A percentile compares a stretch with the other conserved stretches of the same genome.
phyloP scores from a whole-genome alignment of 2,329 filamentous ascomycete genomes.

The Alternaria metachromatica region DNA sequence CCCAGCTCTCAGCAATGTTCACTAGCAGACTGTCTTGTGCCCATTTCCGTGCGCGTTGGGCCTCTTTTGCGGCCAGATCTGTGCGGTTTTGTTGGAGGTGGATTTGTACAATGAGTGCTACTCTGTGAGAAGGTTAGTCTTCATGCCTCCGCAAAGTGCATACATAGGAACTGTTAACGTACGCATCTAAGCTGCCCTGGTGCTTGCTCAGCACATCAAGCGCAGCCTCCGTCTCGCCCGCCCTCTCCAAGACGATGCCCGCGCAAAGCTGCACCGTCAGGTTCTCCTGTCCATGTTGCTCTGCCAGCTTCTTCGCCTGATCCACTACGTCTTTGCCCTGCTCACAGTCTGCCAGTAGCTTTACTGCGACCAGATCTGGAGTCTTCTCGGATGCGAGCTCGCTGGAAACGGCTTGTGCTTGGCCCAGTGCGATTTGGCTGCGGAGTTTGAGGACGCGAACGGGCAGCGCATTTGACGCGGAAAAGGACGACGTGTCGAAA shows the following conservation, averaged over 20 bases:
- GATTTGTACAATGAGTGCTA: constrained; percentile 89
- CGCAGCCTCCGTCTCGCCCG: constrained; percentile 84
- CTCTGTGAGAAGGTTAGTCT: constrained; percentile 61
- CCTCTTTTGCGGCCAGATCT: constrained; percentile 90
- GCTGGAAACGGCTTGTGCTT: constrained; percentile 74
- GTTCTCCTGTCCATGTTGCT: constrained; percentile 71
- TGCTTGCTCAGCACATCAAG: constrained; percentile 80
- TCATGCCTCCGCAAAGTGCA: too few relatives aligned
- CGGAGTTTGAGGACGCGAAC: constrained; percentile 81
- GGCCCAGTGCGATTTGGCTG: constrained; percentile 81
- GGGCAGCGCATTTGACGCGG: constrained; percentile 75
- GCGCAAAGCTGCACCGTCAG: constrained; percentile 79
- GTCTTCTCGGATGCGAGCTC: constrained; percentile 68
- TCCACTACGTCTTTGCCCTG: constrained; percentile 53
- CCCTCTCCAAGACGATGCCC: constrained; percentile 81
- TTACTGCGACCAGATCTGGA: constrained; percentile 78
- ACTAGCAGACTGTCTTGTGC: constrained; percentile 93
- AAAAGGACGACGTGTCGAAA: constrained; percentile 82
- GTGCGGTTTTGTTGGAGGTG: constrained; percentile 89
- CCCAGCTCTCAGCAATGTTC: constrained; percentile 95
- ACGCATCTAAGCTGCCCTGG: constrained; percentile 81
- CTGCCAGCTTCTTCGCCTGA: constrained; percentile 73
- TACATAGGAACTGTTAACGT: too few relatives aligned
- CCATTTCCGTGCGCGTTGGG: constrained; percentile 84
- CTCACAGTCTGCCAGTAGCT: constrained; percentile 72